A percentile compares a stretch with the other conserved stretches of the same genome.
These are phyloP conservation scores for Aspergillus coremiiformis DNA, from an alignment of 495 filamentous ascomycete genomes.

Conservation along the genomic window DNA sequence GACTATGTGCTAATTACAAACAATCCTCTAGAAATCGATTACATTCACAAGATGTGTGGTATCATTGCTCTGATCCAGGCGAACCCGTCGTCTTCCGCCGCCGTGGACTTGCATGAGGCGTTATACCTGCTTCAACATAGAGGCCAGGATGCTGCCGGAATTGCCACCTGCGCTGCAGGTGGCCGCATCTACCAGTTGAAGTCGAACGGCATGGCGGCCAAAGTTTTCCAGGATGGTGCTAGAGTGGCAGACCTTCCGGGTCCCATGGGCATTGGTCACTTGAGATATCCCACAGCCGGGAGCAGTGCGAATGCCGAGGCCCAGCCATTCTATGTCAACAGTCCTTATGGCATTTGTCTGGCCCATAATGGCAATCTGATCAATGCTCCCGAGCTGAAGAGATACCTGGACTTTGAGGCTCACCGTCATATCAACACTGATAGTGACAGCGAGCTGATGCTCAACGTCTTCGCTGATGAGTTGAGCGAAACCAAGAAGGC, in stretches of 20 bases:
- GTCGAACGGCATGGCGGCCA: slow-evolving; percentile 84
- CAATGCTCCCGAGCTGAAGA: slow-evolving; percentile 74
- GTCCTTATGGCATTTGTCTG: slow-evolving; percentile 69
- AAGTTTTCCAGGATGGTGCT: slow-evolving; percentile 75
- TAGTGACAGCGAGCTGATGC: slow-evolving; percentile 87
- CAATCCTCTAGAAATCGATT: slow-evolving; percentile 12
- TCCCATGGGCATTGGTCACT: slow-evolving; percentile 82
- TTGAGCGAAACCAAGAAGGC: slow-evolving; percentile 94
- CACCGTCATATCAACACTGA: slow-evolving; percentile 97
- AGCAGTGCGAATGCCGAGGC: slow-evolving; percentile 59
- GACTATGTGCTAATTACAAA: slow-evolving; percentile 12
- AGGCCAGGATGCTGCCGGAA: slow-evolving; percentile 89
- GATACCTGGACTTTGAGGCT: slow-evolving; percentile 77
- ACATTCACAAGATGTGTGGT: slow-evolving; percentile 62
- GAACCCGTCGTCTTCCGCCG: slow-evolving; percentile 55
- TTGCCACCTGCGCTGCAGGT: slow-evolving; percentile 65
- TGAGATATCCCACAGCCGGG: slow-evolving; percentile 87
- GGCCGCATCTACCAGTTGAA: slow-evolving; percentile 87
- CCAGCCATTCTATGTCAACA: slow-evolving; percentile 86
- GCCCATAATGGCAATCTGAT: slow-evolving; percentile 89
- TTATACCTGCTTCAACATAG: slow-evolving; percentile 79
- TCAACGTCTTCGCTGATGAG: slow-evolving; percentile 92
- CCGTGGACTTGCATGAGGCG: slow-evolving; percentile 79
- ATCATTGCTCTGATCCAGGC: slow-evolving; percentile 77
- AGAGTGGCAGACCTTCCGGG: slow-evolving; percentile 73